phyloP scores from a whole-genome alignment of 441 rosid species.

The Populus hybrid region DNA sequence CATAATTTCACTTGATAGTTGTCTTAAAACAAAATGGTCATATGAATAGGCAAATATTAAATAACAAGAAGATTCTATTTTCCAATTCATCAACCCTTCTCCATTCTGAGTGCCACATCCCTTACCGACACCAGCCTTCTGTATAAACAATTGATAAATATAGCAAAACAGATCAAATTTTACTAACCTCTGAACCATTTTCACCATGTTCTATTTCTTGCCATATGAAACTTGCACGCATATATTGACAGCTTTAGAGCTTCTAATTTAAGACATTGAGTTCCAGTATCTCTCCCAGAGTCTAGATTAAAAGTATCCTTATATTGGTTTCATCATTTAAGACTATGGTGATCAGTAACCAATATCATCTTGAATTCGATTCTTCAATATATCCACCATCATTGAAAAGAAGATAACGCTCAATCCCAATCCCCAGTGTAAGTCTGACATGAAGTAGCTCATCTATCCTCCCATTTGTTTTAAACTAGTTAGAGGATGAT shows the following conservation, averaged over 20 bases:
- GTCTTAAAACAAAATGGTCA: neutral
- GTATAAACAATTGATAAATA: neutral
- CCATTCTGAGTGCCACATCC: neutral
- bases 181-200: neutral
- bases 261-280: neutral
- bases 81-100: neutral
- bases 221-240: neutral
- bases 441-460: neutral
- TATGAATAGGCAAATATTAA: neutral
- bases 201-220: neutral
- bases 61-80: neutral
- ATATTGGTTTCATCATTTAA: neutral
- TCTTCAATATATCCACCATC: neutral
- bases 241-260: neutral
- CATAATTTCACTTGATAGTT: neutral
- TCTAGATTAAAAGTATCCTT: neutral
- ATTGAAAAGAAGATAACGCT: neutral
- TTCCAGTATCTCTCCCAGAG: neutral
- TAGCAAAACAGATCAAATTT: neutral
- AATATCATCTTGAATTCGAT: neutral
- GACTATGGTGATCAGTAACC: neutral
- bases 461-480: slow-evolving; percentile 1
- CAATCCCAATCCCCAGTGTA: neutral
- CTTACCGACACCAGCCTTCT: too few species aligned
- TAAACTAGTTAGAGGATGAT: neutral